These are phyloP conservation scores for Clausena lansium DNA, from an alignment of 345 rosid genomes.

Conservation along the genomic window DNA sequence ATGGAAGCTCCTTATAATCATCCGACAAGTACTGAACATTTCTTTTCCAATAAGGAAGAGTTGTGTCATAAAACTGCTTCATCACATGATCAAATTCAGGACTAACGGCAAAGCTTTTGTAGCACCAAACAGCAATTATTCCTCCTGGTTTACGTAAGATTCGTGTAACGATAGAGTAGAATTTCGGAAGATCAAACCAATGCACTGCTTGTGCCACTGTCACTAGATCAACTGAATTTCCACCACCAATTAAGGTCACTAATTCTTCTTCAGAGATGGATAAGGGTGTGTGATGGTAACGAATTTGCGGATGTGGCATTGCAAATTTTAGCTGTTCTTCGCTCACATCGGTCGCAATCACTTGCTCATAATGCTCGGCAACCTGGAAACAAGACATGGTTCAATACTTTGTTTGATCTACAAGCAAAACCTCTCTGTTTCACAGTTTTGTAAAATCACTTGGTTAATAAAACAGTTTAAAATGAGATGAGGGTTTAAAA, in stretches of 20 bases:
- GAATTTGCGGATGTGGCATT: conserved; percentile 38
- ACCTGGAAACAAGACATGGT: conserved; percentile 27
- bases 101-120: conserved; percentile 38
- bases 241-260: conserved; percentile 44
- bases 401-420: neutral
- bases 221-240: conserved; percentile 53
- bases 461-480: no score
- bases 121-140: conserved; percentile 59
- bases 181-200: conserved; percentile 12
- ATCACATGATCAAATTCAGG: conserved; percentile 48
- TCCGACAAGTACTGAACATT: conserved; percentile 26
- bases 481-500: no score
- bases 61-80: conserved; percentile 38
- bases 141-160: conserved; percentile 61
- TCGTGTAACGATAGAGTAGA: conserved; percentile 47
- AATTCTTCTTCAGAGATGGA: conserved; percentile 51
- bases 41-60: conserved; percentile 47
- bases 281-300: conserved; percentile 49
- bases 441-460: no score
- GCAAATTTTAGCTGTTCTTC: conserved; percentile 51
- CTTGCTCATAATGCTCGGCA: conserved; percentile 56
- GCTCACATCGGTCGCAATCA: conserved; percentile 59
- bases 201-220: conserved; percentile 24
- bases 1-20: conserved; percentile 53
- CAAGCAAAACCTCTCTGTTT: no score